Evolutionary conservation across 805 yeast species (phyloP), one percentile per base, ranked within the genome.

Genomic region (Metschnikowia sp.): DNA sequence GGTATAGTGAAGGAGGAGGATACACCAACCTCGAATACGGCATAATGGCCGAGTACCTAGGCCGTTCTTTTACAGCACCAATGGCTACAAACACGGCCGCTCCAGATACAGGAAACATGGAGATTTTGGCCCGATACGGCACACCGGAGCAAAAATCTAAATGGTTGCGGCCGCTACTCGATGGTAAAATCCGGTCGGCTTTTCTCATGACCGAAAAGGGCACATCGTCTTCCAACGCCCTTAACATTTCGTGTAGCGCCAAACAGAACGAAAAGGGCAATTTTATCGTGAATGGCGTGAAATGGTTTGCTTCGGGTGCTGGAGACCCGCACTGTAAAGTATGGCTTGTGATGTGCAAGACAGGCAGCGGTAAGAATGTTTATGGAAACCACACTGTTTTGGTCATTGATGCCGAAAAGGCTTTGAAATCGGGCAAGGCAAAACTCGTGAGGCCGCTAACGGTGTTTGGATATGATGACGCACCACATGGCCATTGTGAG

Each of bases 271-370:
- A 58, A 5, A 62, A 59, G 12, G 83, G 79, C 3, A 71, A 75
- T 49, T 78, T 70, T 44, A 76, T 80, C 2, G 53, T 83, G 40
- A 78, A 78, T 51, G 87, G 87, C 6, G 72, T 79, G 45, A 83
- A 83, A 60, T 82, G 87, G 87, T 82, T 82, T 74, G 82, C 85
- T 3, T 79, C 85, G 0, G 86, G 86, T 29, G 86, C 85, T 34
- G 86, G 85, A 26, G 86, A 82, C 59, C 86, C 85, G 26, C 72
- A 84, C 45, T 76, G 82, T 61, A 55, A 64, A 35, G 74, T 78
- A 13, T 74, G 81, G 77, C 65, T 78, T 44, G 77, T 75, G 26
- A 77, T 77, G 81, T 78, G 79, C 57, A 75, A 75, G 61, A 76
- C 79, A 5, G 55, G 55, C 40, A 62, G 64, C 48, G 49, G 54